Base-by-base conservation (phyloP, 2,329 filamentous ascomycete species). In the Apiospora phragmitis region DNA sequence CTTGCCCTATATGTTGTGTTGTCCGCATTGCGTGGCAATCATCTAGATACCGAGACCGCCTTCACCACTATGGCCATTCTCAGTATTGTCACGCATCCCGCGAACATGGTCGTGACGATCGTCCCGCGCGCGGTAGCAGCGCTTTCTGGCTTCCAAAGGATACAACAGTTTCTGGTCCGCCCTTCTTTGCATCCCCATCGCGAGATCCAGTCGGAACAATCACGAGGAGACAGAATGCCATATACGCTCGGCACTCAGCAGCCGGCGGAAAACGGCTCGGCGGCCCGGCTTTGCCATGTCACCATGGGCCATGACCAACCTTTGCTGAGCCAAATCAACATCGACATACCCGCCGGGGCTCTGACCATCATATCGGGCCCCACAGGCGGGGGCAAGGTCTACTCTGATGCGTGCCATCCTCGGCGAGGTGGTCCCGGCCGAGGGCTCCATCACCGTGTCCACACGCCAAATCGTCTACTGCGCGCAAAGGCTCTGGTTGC, bases 101-200 rank as follows among this genome's bases (percentile, higher is more conserved):
- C 83, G 8, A 84, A 84, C 68, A 84, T 84, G 81, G 74, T 84
- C 24, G 83, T 84, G 82, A 83, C 82, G 0, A 79, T 82, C 24
- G 70, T 83, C 0, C 83, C 82, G 0, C 75, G 77, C 5, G 77
- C 74, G 0, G 73, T 83, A 0, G 78, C 77, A 0, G 75, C 79
- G 0, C 76, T 80, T 7, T 73, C 82, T 0, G 78, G 77, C 26
- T 82, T 83, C 66, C 79, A 81, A 18, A 77, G 81, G 18, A 83
- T 85, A 4, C 81, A 84, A 67, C 59, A 65, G 0, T 84, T 78
- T 55, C 70, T 84, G 1, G 73, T 80, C 0, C 72, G 74, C 41
- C 70, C 72, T 29, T 38, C 72, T 45, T 45, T 45, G 18, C 16
- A 18, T n/a, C 14, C 18, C 16, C 26, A n/a, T 16, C 41, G 41